Percentiles rank a stretch among this genome's conserved stretches.
Evolutionary conservation across 495 filamentous ascomycete species (phyloP).

Genomic region (Hypomontagnella submonticulosa): DNA sequence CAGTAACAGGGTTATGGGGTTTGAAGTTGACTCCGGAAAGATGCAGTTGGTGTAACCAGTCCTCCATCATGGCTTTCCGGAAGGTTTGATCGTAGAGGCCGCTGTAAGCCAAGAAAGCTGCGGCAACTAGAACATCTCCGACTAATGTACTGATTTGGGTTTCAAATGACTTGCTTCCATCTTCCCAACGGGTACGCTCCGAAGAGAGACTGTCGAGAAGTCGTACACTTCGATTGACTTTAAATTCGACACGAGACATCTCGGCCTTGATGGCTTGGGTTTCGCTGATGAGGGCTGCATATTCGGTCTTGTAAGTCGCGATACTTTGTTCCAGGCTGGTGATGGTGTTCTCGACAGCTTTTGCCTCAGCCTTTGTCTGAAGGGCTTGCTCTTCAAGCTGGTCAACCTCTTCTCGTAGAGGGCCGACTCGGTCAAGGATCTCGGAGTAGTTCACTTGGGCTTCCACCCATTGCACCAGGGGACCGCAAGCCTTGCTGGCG

Average conservation of each 20-base stretch:
- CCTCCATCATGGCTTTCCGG: constrained; percentile 95
- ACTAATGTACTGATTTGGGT: constrained; percentile 97
- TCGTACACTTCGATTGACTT: constrained; percentile 95
- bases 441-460: constrained; percentile 98
- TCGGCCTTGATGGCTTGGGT: constrained; percentile 97
- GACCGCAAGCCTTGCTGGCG: constrained; percentile 95
- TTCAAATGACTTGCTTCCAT: constrained; percentile 96
- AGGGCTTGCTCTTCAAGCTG: constrained; percentile 88
- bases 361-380: constrained; percentile 92
- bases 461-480: constrained; percentile 95
- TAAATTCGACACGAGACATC: constrained; percentile 95
- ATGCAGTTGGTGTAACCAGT: constrained; percentile 92
- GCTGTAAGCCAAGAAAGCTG: constrained; percentile 97
- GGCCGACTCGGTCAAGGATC: constrained; percentile 94
- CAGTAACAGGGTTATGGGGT: constrained; percentile 90
- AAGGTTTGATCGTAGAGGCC: constrained; percentile 98
- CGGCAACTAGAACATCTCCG: constrained; percentile 92
- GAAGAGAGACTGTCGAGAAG: constrained; percentile 94
- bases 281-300: constrained; percentile 94
- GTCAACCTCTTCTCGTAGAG: constrained; percentile 88
- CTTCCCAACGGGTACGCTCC: constrained; percentile 92
- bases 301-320: constrained; percentile 95
- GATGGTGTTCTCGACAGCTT: constrained; percentile 90
- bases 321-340: constrained; percentile 87
- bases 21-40: constrained; percentile 93